A percentile compares a stretch with the other conserved stretches of the same genome.
Evolutionary conservation across 352 stramenopile genomes (phyloP).

Genomic region (Globisporangium spiculum): DNA sequence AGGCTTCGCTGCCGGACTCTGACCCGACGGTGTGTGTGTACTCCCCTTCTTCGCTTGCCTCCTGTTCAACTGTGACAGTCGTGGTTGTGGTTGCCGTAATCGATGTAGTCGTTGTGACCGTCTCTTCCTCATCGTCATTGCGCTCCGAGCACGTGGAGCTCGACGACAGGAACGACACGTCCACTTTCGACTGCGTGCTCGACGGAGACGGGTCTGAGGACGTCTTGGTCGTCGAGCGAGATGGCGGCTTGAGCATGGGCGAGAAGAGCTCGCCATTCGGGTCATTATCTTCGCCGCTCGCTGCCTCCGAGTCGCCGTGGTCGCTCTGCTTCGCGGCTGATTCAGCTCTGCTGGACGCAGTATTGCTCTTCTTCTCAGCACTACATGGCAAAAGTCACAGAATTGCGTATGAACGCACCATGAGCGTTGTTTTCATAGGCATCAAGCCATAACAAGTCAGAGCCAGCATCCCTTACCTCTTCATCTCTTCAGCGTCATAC

Average conservation of each 20-base stretch:
- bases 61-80: slow-evolving; percentile 17
- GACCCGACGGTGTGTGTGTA: slow-evolving; percentile 6
- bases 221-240: slow-evolving; percentile 21
- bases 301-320: slow-evolving; percentile 8
- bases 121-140: slow-evolving; percentile 24
- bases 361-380: slow-evolving; percentile 9
- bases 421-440: neutral
- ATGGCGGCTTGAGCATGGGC: slow-evolving; percentile 57
- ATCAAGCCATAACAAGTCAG: neutral
- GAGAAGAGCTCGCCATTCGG: slow-evolving; percentile 70
- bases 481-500: slow-evolving; percentile 35
- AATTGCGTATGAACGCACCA: neutral
- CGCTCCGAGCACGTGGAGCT: slow-evolving; percentile 25
- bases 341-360: neutral
- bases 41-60: slow-evolving; percentile 27
- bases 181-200: slow-evolving; percentile 27
- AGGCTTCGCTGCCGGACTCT: slow-evolving; percentile 30
- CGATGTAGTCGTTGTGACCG: slow-evolving; percentile 13
- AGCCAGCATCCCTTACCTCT: neutral
- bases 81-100: slow-evolving; percentile 16
- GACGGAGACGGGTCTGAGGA: slow-evolving; percentile 36
- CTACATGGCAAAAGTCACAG: slow-evolving; percentile 7
- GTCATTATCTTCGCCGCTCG: slow-evolving; percentile 23
- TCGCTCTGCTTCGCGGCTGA: slow-evolving; percentile 2
- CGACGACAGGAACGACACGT: slow-evolving; percentile 27